Percentiles rank a stretch among this genome's conserved stretches.
Evolutionary conservation across 73 alveolate genomes (phyloP).

Genomic region (Tetrahymena malaccensis): DNA sequence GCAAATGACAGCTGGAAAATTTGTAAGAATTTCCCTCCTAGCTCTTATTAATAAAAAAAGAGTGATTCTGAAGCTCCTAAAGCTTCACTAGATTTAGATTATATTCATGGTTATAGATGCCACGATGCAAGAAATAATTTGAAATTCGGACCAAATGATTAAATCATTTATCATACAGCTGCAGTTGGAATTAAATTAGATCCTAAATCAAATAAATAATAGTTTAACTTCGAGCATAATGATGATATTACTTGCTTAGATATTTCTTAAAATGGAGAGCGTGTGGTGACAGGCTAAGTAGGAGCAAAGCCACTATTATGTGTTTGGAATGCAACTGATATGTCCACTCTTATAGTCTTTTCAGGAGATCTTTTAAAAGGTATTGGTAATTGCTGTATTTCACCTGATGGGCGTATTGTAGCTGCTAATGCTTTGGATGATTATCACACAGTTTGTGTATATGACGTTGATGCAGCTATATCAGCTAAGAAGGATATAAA

Average conservation of each 20-base stretch:
- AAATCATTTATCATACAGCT: constrained; percentile 93
- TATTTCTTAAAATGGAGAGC: constrained; percentile 70
- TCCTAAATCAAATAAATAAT: constrained; percentile 63
- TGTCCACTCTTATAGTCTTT: constrained; percentile 69
- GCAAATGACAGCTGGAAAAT: not conserved
- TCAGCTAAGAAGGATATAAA: constrained; percentile 62
- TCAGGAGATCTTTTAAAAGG: constrained; percentile 87
- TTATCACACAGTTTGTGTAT: constrained; percentile 90
- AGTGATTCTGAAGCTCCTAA: constrained; percentile 92
- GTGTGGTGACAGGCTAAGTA: constrained; percentile 92
- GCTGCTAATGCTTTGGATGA: constrained; percentile 94
- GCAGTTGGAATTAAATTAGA: constrained; percentile 88
- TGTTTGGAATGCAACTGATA: constrained; percentile 89
- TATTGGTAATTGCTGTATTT: constrained; percentile 79
- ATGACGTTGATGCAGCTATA: constrained; percentile 60
- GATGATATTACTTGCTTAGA: constrained; percentile 94
- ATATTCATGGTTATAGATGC: constrained; percentile 97
- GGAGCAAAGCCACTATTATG: constrained; percentile 90
- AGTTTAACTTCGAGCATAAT: constrained; percentile 78
- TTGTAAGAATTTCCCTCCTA: constrained; percentile 52
- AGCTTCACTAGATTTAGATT: constrained; percentile 88
- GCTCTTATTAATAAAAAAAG: constrained; percentile 60
- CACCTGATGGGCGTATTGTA: constrained; percentile 84
- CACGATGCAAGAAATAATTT: constrained; percentile 97
- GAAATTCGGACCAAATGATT: constrained; percentile 66